Evolutionary conservation across 164 flowering plant genomes (phyloP), one percentile per base, ranked within the genome.

Genomic region (Vitis riparia): DNA sequence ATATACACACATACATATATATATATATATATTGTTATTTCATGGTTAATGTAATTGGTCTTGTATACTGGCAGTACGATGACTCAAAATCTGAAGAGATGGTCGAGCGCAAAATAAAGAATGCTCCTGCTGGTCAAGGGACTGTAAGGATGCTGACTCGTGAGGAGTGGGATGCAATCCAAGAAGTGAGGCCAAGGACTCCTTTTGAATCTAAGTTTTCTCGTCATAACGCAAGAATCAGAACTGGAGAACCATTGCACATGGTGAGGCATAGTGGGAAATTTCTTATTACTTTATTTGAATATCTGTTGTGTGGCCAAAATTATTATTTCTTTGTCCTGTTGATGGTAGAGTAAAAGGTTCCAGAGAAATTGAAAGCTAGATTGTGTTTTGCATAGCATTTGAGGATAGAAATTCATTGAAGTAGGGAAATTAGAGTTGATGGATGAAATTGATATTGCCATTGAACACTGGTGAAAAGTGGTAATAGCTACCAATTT

Each of bases 131-230:
- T 62, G 98, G 84, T 63, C 87, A 83, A 72, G 98, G 98, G 61
- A 82, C 92, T 0, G 89, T 90, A n/a, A 89, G 97, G 86, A 92
- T 92, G 97, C 87, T 94, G 12, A 84, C 77, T 66, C 93, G 84
- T 62, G 97, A 94, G 76, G 98, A 94, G 71, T 94, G 98, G 98
- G 93, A 89, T 1, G 78, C 75, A 63, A 78, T 89, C 51, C 87
- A 79, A 73, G 98, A 90, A 78, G 77, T 88, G 55, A 80, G 96
- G 75, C 98, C 98, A 29, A 85, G 97, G 71, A 94, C 97, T 73
- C 98, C 98, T 63, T 94, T 92, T 82, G 98, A 94, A 71, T 92
- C 98, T 53, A 89, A 86, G 83, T 85, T 89, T 78, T 87, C 97
- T 69, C 97, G 98, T 50, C 89, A 91, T 47, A 89, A 86, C 78